Percentiles rank a stretch among this genome's conserved stretches.
Conservation (phyloP, 2,329 filamentous ascomycete species). For the Scolecobasidium constrictum region DNA sequence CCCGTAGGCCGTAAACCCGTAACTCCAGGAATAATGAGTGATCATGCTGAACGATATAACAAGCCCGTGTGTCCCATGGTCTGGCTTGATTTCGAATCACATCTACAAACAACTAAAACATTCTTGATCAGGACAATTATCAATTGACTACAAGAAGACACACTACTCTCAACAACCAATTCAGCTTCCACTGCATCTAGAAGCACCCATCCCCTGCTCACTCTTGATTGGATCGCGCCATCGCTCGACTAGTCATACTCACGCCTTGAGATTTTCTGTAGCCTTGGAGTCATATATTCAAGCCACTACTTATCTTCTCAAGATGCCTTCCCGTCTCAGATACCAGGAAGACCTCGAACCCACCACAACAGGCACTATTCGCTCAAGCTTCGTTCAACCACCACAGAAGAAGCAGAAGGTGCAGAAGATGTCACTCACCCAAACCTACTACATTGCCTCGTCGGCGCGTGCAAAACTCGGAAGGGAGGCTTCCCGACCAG, state of each 20-base stretch:
- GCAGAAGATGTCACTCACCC: slow-evolving; percentile 93
- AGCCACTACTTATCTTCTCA: slow-evolving; percentile 12
- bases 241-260: neutral
- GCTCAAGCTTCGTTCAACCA: slow-evolving; percentile 21
- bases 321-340: slow-evolving; percentile 39
- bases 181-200: neutral
- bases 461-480: slow-evolving; percentile 95
- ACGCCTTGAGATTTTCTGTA: slow-evolving; percentile 1
- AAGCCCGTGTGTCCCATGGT: neutral
- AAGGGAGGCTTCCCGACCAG: slow-evolving; percentile 74
- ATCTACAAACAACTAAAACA: too few relatives aligned
- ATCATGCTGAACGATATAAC: neutral
- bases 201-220: neutral
- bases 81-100: neutral
- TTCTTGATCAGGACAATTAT: too few relatives aligned
- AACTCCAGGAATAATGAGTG: slow-evolving; percentile 1
- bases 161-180: too few relatives aligned
- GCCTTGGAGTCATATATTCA: slow-evolving; percentile 10
- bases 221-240: neutral
- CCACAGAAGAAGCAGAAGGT: slow-evolving; percentile 38
- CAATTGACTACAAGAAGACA: too few relatives aligned
- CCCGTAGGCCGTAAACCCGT: neutral
- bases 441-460: slow-evolving; percentile 97
- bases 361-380: slow-evolving; percentile 32
- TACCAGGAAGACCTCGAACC: slow-evolving; percentile 36